phyloP scores from a whole-genome alignment of 2,329 filamentous ascomycete genomes.

The Periconia digitata region DNA sequence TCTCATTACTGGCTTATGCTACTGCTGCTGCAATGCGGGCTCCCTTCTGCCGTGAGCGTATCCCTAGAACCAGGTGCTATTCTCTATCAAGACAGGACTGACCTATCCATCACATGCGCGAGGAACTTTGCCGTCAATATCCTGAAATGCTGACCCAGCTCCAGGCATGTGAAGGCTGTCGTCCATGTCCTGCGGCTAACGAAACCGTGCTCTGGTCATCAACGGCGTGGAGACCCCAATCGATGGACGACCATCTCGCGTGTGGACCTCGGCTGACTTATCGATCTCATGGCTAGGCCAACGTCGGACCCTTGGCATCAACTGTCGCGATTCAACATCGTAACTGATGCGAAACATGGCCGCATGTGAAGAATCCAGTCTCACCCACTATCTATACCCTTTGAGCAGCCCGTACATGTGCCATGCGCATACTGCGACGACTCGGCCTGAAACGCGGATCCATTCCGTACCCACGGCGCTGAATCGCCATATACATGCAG shows the following conservation, averaged over 20 bases:
- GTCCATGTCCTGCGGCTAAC: no score
- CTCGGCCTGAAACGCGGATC: conserved; percentile 9
- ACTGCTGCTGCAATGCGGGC: no score
- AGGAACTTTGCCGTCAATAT: neutral
- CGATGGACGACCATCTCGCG: neutral
- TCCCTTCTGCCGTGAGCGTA: neutral
- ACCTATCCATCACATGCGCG: neutral
- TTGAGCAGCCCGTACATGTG: conserved; percentile 32
- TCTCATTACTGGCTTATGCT: no score
- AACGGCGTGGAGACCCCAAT: no score
- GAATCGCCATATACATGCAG: neutral
- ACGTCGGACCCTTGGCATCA: neutral
- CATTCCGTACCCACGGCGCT: conserved; percentile 2
- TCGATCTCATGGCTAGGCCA: neutral
- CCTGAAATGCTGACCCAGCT: neutral
- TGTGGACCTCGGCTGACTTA: neutral
- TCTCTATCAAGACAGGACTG: no score
- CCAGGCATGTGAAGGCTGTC: neutral
- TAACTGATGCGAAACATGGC: neutral
- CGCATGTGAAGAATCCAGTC: neutral
- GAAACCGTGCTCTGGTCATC: no score
- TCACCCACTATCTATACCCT: conserved; percentile 24
- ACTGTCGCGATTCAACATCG: no score
- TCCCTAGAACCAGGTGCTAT: no score
- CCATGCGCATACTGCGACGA: conserved; percentile 13